These are phyloP conservation scores for Tanacetum coccineum DNA, from an alignment of 129 eudicot genomes.

Conservation along the genomic window DNA sequence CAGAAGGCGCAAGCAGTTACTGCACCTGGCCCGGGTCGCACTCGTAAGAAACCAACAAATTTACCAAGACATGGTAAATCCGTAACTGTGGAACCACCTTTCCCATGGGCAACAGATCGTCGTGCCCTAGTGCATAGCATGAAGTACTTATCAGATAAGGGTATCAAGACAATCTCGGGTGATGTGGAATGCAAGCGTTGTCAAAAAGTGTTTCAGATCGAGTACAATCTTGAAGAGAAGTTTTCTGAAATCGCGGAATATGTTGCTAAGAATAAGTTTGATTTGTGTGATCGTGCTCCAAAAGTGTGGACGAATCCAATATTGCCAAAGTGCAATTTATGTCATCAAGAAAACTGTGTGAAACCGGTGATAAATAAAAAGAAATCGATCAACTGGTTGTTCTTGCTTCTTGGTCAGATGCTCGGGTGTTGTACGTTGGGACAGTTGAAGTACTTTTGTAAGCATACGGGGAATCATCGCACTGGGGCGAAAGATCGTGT, in stretches of 20 bases:
- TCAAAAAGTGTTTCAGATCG: constrained; percentile 23
- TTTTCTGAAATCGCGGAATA: constrained; percentile 4
- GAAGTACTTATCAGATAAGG: constrained; percentile 10
- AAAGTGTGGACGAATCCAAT: constrained; percentile 35
- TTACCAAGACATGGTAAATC: constrained; percentile 30
- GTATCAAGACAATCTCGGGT: constrained; percentile 41
- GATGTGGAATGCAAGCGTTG: constrained; percentile 62
- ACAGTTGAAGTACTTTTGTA: too few species aligned
- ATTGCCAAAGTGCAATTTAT: constrained; percentile 35
- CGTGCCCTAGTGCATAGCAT: constrained; percentile 46
- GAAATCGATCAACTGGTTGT: constrained; percentile 63
- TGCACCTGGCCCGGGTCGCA: constrained; percentile 22
- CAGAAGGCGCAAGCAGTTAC: background rate
- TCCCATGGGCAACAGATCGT: constrained; percentile 47
- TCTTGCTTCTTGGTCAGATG: constrained; percentile 61
- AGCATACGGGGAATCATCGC: too few species aligned
- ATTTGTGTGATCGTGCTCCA: constrained; percentile 51
- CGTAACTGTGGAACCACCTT: too few species aligned
- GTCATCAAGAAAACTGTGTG: too few species aligned
- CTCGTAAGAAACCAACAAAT: constrained; percentile 34
- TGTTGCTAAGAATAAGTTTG: constrained; percentile 19
- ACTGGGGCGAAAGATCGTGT: too few species aligned
- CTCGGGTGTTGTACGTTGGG: too few species aligned
- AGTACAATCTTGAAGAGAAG: constrained; percentile 35
- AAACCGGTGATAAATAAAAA: constrained; percentile 52